A percentile compares a stretch with the other conserved stretches of the same genome.
Conservation (phyloP, 2,329 filamentous ascomycete species). For the Hypomyces rosellus region DNA sequence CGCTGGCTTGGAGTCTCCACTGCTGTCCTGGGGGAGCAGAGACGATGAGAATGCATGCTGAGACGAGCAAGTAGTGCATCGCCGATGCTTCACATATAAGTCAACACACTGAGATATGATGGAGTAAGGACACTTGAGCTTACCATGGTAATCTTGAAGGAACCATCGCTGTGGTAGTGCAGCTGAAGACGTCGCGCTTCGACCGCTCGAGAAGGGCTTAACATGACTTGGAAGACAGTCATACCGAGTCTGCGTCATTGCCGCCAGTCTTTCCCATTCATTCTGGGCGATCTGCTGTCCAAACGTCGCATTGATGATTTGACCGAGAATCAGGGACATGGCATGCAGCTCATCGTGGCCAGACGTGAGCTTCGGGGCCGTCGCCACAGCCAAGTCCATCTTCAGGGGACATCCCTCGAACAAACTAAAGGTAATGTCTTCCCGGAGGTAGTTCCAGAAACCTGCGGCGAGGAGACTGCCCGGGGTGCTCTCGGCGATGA, state of each 20-base stretch:
- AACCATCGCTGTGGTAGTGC: slow-evolving; percentile 34
- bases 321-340: slow-evolving; percentile 36
- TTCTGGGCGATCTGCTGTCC: neutral
- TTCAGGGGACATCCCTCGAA: slow-evolving; percentile 36
- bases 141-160: slow-evolving; percentile 38
- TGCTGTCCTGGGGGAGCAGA: slow-evolving; percentile 12
- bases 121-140: neutral
- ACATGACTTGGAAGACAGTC: slow-evolving; percentile 24
- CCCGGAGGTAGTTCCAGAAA: slow-evolving; percentile 46
- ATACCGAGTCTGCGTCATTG: slow-evolving; percentile 25
- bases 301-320: slow-evolving; percentile 36
- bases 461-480: slow-evolving; percentile 32
- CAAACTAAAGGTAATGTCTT: slow-evolving; percentile 49
- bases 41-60: slow-evolving; percentile 25
- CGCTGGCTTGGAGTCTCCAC: neutral
- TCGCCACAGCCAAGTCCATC: slow-evolving; percentile 26
- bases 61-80: slow-evolving; percentile 37
- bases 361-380: slow-evolving; percentile 13
- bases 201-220: slow-evolving; percentile 22
- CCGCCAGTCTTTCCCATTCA: slow-evolving; percentile 18
- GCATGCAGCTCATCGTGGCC: slow-evolving; percentile 31
- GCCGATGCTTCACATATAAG: slow-evolving; percentile 28
- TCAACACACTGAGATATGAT: neutral
- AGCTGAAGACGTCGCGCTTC: neutral
- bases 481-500: slow-evolving; percentile 16